Base-by-base conservation (phyloP, 176 grass and related monocot species). In the Eremochloa ophiuroides region DNA sequence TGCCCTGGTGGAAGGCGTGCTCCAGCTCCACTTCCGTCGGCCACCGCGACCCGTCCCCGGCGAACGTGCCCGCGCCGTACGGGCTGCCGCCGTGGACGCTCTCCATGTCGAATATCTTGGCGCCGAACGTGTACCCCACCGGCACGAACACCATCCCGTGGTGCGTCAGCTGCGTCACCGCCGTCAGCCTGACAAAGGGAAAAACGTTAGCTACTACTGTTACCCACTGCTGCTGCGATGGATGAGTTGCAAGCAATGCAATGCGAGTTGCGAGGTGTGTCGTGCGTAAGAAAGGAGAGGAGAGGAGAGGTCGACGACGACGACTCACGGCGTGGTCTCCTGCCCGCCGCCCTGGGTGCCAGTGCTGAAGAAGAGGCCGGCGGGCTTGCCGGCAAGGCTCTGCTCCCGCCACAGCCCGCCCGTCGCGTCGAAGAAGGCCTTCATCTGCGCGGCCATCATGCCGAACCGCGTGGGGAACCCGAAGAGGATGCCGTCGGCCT, bases 1-100 rank as follows among this genome's bases (percentile, higher is more conserved):
- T 87, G 37, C 94, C 94, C 80, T 97, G 94, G 80, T 97, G 94
- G 66, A 97, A 94, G 50, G 94, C 89, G 81, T 97, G 91, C 82
- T 97, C 91, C 69, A 88, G 80, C 79, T 97, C 94, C 74, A 88
- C 38, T 18, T 91, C 82, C 58, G 85, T 75, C 4, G 91, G 94
- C 75, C 79, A 86, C 80, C 94, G 84, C 12, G 94, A 88, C 18
- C 89, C 89, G 22, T 97, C 94, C 0, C 91, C 89, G 25, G 89
- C 91, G 44, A 92, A 97, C 14, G 91, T 94, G 20, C 91, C 94
- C 0, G 83, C 79, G 22, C 89, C 83, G 41, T 91, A 94, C 12
- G 88, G 86, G 73, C 89, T 91, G 80, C 92, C 89, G 66, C 92
- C 88, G 62, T 91, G 85, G 76, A 94, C 85, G 29, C 66, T 70